Evolutionary conservation across 306 rosid species (phyloP).

Genomic region (Quercus mongolica): DNA sequence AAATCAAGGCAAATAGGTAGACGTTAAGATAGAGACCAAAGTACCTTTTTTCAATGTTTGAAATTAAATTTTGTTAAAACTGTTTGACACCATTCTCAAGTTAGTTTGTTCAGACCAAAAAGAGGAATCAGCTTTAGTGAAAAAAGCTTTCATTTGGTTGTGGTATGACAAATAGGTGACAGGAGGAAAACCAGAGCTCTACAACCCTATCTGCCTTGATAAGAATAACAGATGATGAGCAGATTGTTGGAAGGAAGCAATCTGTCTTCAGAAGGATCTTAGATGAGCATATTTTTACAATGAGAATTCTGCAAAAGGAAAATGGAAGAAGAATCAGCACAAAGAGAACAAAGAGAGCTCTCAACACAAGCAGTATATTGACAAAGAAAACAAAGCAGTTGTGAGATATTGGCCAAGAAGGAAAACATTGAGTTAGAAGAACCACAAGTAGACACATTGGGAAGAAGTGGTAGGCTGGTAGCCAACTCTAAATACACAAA

Average conservation of each 20-base stretch:
- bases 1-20: too few species aligned
- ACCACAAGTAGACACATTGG: not conserved
- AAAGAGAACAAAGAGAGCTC: not conserved
- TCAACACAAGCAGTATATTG: too few species aligned
- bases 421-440: not conserved
- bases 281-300: slow-evolving; percentile 1
- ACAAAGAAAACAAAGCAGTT: not conserved
- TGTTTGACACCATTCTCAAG: not conserved
- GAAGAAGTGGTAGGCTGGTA: not conserved
- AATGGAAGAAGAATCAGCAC: slow-evolving; percentile 6
- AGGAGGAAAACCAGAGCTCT: slow-evolving; percentile 11
- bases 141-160: slow-evolving; percentile 16
- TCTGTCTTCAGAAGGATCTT: not conserved
- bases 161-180: not conserved
- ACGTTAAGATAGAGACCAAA: not conserved
- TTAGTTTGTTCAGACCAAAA: not conserved
- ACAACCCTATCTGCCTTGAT: slow-evolving; percentile 10
- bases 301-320: slow-evolving; percentile 23
- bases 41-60: not conserved
- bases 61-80: slow-evolving; percentile 1
- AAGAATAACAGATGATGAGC: not conserved
- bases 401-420: not conserved
- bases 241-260: not conserved
- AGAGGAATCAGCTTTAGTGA: too few species aligned
- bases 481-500: not conserved